Percentiles rank a stretch among this genome's conserved stretches.
These are phyloP conservation scores for Lipomyces lipofer DNA, from an alignment of 805 yeast genomes.

Conservation along the genomic window DNA sequence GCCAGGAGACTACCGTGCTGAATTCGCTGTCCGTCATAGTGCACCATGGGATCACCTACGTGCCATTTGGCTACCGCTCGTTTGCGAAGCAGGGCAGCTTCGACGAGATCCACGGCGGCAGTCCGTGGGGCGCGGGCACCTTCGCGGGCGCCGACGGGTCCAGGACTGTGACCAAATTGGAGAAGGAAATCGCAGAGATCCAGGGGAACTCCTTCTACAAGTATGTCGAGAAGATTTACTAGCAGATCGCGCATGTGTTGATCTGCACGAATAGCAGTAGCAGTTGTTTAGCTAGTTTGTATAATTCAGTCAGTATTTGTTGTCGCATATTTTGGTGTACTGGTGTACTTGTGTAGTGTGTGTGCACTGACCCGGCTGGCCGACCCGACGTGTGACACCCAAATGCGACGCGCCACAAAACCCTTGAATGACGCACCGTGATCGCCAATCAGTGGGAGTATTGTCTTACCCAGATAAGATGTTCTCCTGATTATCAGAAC, in stretches of 20 bases:
- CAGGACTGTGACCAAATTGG: conserved; percentile 64
- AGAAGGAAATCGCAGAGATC: conserved; percentile 58
- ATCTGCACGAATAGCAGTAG: too few relatives aligned
- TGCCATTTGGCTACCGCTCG: conserved; percentile 73
- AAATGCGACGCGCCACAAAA: too few relatives aligned
- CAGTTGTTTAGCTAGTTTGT: too few relatives aligned
- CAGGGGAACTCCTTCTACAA: conserved; percentile 70
- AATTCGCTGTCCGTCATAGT: conserved; percentile 58
- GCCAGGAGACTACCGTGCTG: conserved; percentile 71
- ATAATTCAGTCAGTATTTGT: too few relatives aligned
- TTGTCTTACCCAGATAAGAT: too few relatives aligned
- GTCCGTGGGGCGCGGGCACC: conserved; percentile 87
- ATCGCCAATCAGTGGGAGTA: too few relatives aligned
- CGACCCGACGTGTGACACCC: too few relatives aligned
- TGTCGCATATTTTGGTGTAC: too few relatives aligned
- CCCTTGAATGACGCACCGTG: too few relatives aligned
- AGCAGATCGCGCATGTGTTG: neutral
- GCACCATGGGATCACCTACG: conserved; percentile 76
- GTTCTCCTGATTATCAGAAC: too few relatives aligned
- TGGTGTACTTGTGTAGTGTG: too few relatives aligned
- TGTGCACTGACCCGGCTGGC: too few relatives aligned
- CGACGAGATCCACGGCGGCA: conserved; percentile 74
- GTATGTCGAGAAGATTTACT: conserved; percentile 37
- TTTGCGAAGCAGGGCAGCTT: conserved; percentile 58
- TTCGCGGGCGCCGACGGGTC: conserved; percentile 75